phyloP scores from a whole-genome alignment of 129 eudicot species.

The Logfia minima region DNA sequence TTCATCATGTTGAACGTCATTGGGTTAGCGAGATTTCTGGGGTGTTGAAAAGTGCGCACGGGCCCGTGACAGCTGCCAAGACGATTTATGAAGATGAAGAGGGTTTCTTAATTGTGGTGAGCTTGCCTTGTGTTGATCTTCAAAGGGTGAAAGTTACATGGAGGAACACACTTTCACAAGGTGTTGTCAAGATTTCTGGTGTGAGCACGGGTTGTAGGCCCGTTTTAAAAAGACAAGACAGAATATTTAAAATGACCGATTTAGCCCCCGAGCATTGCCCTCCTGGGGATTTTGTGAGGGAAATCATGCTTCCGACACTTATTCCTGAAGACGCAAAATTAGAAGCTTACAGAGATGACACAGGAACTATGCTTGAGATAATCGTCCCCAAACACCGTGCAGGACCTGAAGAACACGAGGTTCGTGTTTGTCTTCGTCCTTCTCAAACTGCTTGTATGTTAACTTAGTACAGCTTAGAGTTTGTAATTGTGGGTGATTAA shows the following conservation, averaged over 20 bases:
- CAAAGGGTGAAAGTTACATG: slow-evolving; percentile 72
- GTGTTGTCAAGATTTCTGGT: slow-evolving; percentile 66
- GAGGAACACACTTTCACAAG: slow-evolving; percentile 71
- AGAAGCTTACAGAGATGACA: slow-evolving; percentile 74
- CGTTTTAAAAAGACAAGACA: slow-evolving; percentile 46
- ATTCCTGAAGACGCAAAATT: slow-evolving; percentile 83
- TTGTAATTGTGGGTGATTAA: slow-evolving; percentile 9
- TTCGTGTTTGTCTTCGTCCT: slow-evolving; percentile 68
- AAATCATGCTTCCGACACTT: slow-evolving; percentile 55
- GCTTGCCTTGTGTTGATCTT: slow-evolving; percentile 74
- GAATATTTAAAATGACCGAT: slow-evolving; percentile 64
- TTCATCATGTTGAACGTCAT: slow-evolving; percentile 47
- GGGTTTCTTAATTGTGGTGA: slow-evolving; percentile 67
- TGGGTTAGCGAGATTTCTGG: slow-evolving; percentile 68
- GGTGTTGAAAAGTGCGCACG: slow-evolving; percentile 52
- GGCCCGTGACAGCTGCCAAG: slow-evolving; percentile 75
- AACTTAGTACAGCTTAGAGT: slow-evolving; percentile 26
- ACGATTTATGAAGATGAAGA: slow-evolving; percentile 79
- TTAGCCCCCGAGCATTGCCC: slow-evolving; percentile 72
- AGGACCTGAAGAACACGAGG: slow-evolving; percentile 88
- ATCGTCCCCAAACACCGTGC: slow-evolving; percentile 79
- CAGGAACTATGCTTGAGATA: slow-evolving; percentile 71
- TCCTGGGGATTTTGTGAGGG: slow-evolving; percentile 72
- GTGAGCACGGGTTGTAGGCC: slow-evolving; percentile 67
- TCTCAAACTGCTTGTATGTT: slow-evolving; percentile 24